A percentile compares a stretch with the other conserved stretches of the same genome.
phyloP scores from a whole-genome alignment of 495 filamentous ascomycete species.

The Xylaria scruposa region DNA sequence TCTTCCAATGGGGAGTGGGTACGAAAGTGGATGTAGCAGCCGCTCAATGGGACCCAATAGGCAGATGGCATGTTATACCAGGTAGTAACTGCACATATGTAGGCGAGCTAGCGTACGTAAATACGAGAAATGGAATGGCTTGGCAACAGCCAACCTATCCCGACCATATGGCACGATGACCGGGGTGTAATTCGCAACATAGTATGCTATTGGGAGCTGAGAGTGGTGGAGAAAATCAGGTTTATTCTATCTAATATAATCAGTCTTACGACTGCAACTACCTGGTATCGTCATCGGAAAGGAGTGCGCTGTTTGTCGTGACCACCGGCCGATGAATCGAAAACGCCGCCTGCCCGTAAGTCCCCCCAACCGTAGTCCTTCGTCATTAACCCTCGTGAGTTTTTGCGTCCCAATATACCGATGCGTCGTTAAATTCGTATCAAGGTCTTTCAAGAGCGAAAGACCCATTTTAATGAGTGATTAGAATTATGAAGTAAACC shows the following conservation, averaged over 20 bases:
- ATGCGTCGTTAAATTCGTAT: conserved; percentile 12
- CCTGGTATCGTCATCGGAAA: conserved; percentile 9
- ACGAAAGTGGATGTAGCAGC: background rate
- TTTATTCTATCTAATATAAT: conserved; percentile 18
- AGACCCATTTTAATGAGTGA: conserved; percentile 11
- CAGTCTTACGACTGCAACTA: conserved; percentile 12
- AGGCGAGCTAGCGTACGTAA: background rate
- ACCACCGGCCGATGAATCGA: conserved; percentile 17
- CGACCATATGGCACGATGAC: conserved; percentile 11
- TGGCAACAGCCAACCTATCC: conserved; percentile 9
- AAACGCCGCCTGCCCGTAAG: conserved; percentile 14
- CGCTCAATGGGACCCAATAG: background rate
- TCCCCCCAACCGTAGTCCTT: background rate
- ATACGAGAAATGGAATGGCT: conserved; percentile 21
- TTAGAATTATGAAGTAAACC: background rate
- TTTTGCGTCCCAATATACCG: conserved; percentile 10
- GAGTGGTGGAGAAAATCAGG: background rate
- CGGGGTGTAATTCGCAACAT: background rate
- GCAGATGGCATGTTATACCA: background rate
- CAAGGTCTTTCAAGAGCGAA: background rate
- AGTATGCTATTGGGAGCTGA: background rate
- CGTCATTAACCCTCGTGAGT: conserved; percentile 11
- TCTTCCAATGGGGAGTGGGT: background rate
- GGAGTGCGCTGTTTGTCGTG: conserved; percentile 19
- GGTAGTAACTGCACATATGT: too few relatives aligned